Evolutionary conservation across 2,329 filamentous ascomycete species (phyloP).

Genomic region (Xylariaceae sp.): DNA sequence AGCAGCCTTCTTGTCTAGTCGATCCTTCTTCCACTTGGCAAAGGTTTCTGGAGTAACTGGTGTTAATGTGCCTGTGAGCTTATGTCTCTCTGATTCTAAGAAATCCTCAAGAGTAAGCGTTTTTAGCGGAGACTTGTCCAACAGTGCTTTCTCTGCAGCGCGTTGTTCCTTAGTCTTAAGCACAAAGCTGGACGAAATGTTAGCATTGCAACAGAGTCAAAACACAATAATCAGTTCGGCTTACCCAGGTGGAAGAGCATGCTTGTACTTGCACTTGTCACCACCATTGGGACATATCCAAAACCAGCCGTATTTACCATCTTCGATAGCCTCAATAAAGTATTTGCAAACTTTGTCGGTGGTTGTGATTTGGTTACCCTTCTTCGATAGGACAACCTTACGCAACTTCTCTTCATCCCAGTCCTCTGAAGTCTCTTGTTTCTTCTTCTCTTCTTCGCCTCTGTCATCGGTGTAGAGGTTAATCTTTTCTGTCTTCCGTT

Average conservation of each 20-base stretch:
- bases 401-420: slow-evolving; percentile 98
- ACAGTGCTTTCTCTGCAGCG: slow-evolving; percentile 89
- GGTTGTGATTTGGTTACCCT: slow-evolving; percentile 92
- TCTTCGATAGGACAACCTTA: slow-evolving; percentile 91
- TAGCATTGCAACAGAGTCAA: slow-evolving; percentile 5
- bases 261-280: slow-evolving; percentile 98
- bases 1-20: slow-evolving; percentile 92
- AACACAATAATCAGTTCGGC: slow-evolving; percentile 43
- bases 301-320: slow-evolving; percentile 99
- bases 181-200: slow-evolving; percentile 70
- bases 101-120: slow-evolving; percentile 97
- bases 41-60: slow-evolving; percentile 93
- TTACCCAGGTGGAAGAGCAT: slow-evolving; percentile 91
- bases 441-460: slow-evolving; percentile 76
- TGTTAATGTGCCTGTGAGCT: slow-evolving; percentile 87
- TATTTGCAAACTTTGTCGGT: slow-evolving; percentile 99
- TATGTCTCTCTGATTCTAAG: slow-evolving; percentile 93
- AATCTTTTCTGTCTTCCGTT: slow-evolving; percentile 91
- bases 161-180: slow-evolving; percentile 98
- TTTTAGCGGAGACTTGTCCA: slow-evolving; percentile 94
- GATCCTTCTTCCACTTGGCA: slow-evolving; percentile 95
- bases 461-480: slow-evolving; percentile 87
- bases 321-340: slow-evolving; percentile 96
- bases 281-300: slow-evolving; percentile 97
- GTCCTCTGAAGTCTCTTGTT: slow-evolving; percentile 89